Conservation (phyloP, 2,329 filamentous ascomycete species). For the Blumeria hordei region DNA sequence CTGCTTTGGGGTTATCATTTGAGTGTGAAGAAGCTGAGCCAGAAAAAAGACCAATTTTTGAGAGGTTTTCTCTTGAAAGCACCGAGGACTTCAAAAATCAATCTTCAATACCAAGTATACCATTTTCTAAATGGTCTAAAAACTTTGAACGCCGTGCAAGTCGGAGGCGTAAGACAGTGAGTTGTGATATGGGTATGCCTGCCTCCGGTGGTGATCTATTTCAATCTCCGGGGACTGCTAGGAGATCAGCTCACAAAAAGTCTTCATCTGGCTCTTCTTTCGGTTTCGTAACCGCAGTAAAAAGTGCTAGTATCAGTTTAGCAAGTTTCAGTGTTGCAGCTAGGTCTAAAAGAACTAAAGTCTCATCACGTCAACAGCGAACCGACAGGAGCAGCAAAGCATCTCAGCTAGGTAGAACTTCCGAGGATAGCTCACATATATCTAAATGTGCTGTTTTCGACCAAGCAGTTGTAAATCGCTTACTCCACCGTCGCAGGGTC, state of each 20-base stretch:
- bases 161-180: conserved; percentile 18
- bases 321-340: conserved; percentile 45
- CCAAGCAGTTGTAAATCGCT: conserved; percentile 42
- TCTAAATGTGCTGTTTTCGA: conserved; percentile 34
- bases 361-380: conserved; percentile 29
- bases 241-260: conserved; percentile 22
- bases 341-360: conserved; percentile 28
- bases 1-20: conserved; percentile 18
- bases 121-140: conserved; percentile 52
- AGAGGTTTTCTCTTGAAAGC: conserved; percentile 12
- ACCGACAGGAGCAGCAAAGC: conserved; percentile 38
- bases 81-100: conserved; percentile 4
- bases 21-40: conserved; percentile 13
- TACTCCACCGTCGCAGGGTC: conserved; percentile 52
- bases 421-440: conserved; percentile 37
- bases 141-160: conserved; percentile 35
- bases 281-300: conserved; percentile 56
- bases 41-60: conserved; percentile 2
- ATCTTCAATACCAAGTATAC: conserved; percentile 11
- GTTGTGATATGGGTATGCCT: conserved; percentile 12
- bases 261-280: conserved; percentile 53
- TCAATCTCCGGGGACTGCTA: conserved; percentile 17
- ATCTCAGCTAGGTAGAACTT: conserved; percentile 34
- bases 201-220: conserved; percentile 5
- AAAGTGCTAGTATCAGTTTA: conserved; percentile 58